Evolutionary conservation across 768 basidiomycete genomes (phyloP), one percentile per base, ranked within the genome.

Genomic region (Neoboletus subvelutipes): DNA sequence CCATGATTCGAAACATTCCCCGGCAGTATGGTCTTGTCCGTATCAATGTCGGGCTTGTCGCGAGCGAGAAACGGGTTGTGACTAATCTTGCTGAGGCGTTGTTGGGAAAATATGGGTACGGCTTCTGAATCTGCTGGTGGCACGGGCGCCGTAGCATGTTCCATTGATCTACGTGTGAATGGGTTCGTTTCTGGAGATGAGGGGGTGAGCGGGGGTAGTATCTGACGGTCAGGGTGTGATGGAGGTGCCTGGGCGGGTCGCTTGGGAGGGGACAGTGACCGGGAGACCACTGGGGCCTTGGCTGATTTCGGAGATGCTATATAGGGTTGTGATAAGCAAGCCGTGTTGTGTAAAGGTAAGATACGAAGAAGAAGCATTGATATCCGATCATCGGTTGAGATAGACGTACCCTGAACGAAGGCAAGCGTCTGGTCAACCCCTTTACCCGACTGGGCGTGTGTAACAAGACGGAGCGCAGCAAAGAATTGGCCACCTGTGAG

Each of bases 401-500:
- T 4, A 29, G 26, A 56, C 33, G 22, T 8, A 89, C 90, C 85
- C 77, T 92, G 90, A 1, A 87, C 79, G 60, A 92, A 92, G 0
- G 86, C 88, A 29, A 92, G 78, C 8, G 76, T 75, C 43, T 83
- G 75, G 56, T 92, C 88, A 2, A 88, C 70, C 9, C 82, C 78
- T 55, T 80, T 83, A 12, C 88, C 88, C n/a, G 64, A 64, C 63
- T 83, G 78, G 36, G 76, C 81, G 53, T 92, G 89, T 8, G 82
- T 69, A 1, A 87, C 80, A 3, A 92, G 81, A 40, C 90, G 74
- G 24, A 90, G 73, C 0, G 80, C 84, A 9, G 89, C 89, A 63
- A 92, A 92, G 67, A 92, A 89, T 63, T 92, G 86, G 17, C 86
- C 85, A 1, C 85, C 84, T 11, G 78, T 77, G 34, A 92, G 74